These are phyloP conservation scores for Trichosporon coremiiforme DNA, from an alignment of 1,284 basidiomycete species.

Conservation along the genomic window DNA sequence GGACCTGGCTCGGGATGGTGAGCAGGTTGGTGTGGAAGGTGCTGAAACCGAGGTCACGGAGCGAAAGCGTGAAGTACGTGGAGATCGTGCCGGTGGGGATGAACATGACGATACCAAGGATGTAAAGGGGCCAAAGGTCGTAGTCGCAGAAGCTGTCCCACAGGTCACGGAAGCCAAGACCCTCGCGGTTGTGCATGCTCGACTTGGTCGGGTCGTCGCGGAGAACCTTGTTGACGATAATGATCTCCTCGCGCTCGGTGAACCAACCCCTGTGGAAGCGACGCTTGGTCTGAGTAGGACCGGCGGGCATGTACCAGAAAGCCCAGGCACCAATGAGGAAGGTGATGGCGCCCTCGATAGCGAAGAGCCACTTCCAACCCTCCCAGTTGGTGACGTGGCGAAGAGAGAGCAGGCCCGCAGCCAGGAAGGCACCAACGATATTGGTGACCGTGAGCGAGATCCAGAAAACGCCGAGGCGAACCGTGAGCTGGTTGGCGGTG, in stretches of 20 bases:
- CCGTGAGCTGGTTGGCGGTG: conserved; percentile 36
- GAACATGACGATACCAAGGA: conserved; percentile 38
- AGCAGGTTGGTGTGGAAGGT: conserved; percentile 56
- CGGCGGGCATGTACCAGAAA: conserved; percentile 49
- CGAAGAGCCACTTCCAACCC: conserved; percentile 53
- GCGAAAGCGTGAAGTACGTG: conserved; percentile 42
- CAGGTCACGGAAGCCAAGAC: conserved; percentile 38
- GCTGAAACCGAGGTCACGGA: conserved; percentile 42
- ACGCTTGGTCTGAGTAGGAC: conserved; percentile 49
- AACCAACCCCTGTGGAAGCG: conserved; percentile 53
- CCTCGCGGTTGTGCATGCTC: conserved; percentile 58
- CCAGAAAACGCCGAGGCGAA: conserved; percentile 56
- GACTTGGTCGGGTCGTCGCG: conserved; percentile 58
- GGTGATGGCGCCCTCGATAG: conserved; percentile 48
- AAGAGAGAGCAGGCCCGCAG: conserved; percentile 50
- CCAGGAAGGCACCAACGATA: conserved; percentile 47
- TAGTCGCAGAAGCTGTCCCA: conserved; percentile 49
- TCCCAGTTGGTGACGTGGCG: conserved; percentile 41
- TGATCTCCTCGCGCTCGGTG: conserved; percentile 56
- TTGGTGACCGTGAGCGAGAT: conserved; percentile 38
- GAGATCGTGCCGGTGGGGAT: conserved; percentile 40
- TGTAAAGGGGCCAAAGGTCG: conserved; percentile 57
- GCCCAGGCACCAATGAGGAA: conserved; percentile 49
- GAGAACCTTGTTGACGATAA: conserved; percentile 58
- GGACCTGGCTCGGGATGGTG: conserved; percentile 43